A percentile compares a stretch with the other conserved stretches of the same genome.
Evolutionary conservation across 1,284 basidiomycete genomes (phyloP).

Genomic region (Leccinum solheimii): DNA sequence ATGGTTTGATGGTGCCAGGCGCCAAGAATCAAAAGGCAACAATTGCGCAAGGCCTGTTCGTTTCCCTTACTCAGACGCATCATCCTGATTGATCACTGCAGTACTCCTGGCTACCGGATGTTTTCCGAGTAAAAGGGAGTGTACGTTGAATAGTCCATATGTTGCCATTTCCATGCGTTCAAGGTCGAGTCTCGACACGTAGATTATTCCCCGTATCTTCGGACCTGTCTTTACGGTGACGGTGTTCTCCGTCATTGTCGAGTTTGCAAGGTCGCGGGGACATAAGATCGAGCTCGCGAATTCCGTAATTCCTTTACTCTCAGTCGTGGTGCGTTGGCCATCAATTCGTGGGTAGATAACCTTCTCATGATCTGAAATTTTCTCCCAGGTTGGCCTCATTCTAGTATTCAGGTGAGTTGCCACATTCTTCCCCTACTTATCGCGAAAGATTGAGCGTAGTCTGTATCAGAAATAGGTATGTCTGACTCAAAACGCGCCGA

Average conservation of each 20-base stretch:
- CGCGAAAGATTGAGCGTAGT: slow-evolving; percentile 1
- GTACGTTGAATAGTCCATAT: slow-evolving; percentile 38
- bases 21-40: slow-evolving; percentile 32
- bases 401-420: slow-evolving; percentile 68
- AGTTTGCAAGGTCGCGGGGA: slow-evolving; percentile 57
- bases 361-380: slow-evolving; percentile 3
- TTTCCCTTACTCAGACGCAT: neutral
- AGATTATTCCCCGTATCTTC: slow-evolving; percentile 68
- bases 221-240: slow-evolving; percentile 86
- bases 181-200: neutral
- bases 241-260: slow-evolving; percentile 64
- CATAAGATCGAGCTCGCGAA: slow-evolving; percentile 62
- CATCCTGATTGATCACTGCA: slow-evolving; percentile 33
- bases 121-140: slow-evolving; percentile 76
- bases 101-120: slow-evolving; percentile 90
- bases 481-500: neutral
- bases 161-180: slow-evolving; percentile 3
- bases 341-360: slow-evolving; percentile 2
- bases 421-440: slow-evolving; percentile 1
- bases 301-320: slow-evolving; percentile 80
- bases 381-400: slow-evolving; percentile 64
- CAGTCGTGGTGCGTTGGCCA: slow-evolving; percentile 74
- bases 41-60: slow-evolving; percentile 30
- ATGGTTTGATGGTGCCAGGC: slow-evolving; percentile 19
- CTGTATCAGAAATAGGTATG: slow-evolving; percentile 31